Base-by-base conservation (phyloP, 176 grass and related monocot species). In the Phoenix dactylifera region DNA sequence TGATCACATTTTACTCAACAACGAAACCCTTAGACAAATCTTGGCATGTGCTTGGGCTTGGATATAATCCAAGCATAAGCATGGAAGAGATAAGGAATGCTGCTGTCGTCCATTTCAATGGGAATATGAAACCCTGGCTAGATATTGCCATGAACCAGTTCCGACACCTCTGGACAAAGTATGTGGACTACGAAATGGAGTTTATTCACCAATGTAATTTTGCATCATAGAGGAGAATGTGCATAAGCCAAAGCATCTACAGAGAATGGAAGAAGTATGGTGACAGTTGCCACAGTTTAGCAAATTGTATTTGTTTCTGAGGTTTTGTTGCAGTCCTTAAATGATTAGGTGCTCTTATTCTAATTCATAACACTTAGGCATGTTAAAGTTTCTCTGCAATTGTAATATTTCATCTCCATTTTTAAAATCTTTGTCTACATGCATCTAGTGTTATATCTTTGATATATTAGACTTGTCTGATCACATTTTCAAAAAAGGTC, bases 111-210 rank as follows among this genome's bases (percentile, higher is more conserved):
- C 93, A 98, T 88, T 98, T 92, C 72, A 98, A 98, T 6, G 93
- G 93, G 7, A 98, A 98, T 73, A 98, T 98, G 93, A 98, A 98
- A 70, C 93, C 93, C 23, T 98, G 93, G 93, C 79, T 98, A 28
- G 93, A 98, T 55, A 98, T 98, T 57, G 93, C 77, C 67, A 88
- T 98, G 93, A 92, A 88, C 68, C 87, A 86, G 67, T 98, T 98
- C 76, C 83, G 84, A 24, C 75, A 78, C 70, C 66, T 92, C 12
- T 98, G 93, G 93, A 78, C 80, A 59, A 92, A 92, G 66, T 85
- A 98, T 15, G 87, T 98, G 51, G 93, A 98, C 59, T 98, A 98
- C 16, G 81, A 80, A 4, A 80, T 80, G 48, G 57, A 76, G 9
- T 87, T 83, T 39, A 81, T 98, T 32, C 78, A 62, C 5, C 93